Conservation (phyloP, 805 yeast species). For the Candida endomychidarum region DNA sequence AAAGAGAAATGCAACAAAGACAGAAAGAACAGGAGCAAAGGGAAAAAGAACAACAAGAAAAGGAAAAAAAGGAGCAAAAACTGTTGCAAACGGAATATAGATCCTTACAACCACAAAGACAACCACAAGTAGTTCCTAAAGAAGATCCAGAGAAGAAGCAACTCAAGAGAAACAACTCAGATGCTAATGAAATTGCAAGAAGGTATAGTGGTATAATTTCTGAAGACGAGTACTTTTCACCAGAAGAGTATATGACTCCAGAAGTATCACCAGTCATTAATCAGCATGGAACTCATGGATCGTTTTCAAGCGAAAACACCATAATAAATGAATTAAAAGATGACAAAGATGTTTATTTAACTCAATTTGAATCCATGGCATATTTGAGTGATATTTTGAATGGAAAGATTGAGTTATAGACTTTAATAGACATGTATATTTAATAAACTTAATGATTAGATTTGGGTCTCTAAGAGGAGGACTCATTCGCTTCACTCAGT, state of each 20-base stretch:
- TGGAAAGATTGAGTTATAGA: constrained; percentile 20
- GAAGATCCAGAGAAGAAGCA: not conserved
- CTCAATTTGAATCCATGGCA: constrained; percentile 30
- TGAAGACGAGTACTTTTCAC: constrained; percentile 36
- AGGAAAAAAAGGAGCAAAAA: too few species aligned
- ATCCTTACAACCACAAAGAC: not conserved
- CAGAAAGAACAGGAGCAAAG: not conserved
- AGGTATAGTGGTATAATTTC: constrained; percentile 19
- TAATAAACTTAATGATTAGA: not conserved
- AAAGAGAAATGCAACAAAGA: not conserved
- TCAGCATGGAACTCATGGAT: constrained; percentile 9
- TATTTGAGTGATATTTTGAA: constrained; percentile 32
- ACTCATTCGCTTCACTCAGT: too few species aligned
- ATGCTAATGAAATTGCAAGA: constrained; percentile 10
- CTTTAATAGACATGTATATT: not conserved
- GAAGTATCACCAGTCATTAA: constrained; percentile 2
- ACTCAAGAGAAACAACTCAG: constrained; percentile 4
- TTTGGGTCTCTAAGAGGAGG: too few species aligned
- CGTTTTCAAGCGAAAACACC: constrained; percentile 19
- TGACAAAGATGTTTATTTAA: constrained; percentile 10
- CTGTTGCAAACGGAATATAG: not conserved
- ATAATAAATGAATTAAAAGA: constrained; percentile 15
- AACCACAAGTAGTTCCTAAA: not conserved
- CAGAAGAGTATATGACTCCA: constrained; percentile 26
- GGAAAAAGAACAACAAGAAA: too few species aligned